Evolutionary conservation across 2,329 filamentous ascomycete species (phyloP).

Genomic region (Aspergillus unguis): DNA sequence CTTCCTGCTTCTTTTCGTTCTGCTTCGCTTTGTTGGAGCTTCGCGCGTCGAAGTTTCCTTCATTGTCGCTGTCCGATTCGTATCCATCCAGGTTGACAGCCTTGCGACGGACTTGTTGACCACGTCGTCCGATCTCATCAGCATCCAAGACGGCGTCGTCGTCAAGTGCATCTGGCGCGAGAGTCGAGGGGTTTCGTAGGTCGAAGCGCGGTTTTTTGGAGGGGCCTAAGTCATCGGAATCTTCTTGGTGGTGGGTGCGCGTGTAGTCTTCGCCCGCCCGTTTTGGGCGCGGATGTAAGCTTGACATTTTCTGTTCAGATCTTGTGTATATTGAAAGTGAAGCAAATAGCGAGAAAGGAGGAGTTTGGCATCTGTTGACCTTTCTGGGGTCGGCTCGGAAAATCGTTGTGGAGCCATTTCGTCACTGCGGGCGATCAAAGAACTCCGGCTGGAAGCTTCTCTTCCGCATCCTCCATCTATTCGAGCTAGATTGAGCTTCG

Average conservation of each 20-base stretch:
- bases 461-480: conserved; percentile 3
- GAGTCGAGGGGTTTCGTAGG: conserved; percentile 85
- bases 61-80: conserved; percentile 87
- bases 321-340: background rate
- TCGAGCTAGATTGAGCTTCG: background rate
- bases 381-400: conserved; percentile 40
- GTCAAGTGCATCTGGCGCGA: conserved; percentile 76
- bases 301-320: conserved; percentile 46
- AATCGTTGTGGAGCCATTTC: conserved; percentile 39
- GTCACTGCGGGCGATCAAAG: conserved; percentile 31
- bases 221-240: conserved; percentile 44
- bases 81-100: conserved; percentile 97
- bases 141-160: conserved; percentile 77
- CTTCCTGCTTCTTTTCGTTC: conserved; percentile 33
- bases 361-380: conserved; percentile 1
- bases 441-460: conserved; percentile 6
- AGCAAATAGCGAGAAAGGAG: background rate
- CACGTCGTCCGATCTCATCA: conserved; percentile 79
- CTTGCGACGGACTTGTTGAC: conserved; percentile 76
- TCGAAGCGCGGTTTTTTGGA: conserved; percentile 87
- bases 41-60: conserved; percentile 71
- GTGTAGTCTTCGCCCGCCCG: conserved; percentile 78
- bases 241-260: conserved; percentile 65
- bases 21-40: conserved; percentile 58
- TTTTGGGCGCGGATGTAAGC: conserved; percentile 71